phyloP scores from a whole-genome alignment of 495 filamentous ascomycete genomes.

The Sordaria brevicollis region DNA sequence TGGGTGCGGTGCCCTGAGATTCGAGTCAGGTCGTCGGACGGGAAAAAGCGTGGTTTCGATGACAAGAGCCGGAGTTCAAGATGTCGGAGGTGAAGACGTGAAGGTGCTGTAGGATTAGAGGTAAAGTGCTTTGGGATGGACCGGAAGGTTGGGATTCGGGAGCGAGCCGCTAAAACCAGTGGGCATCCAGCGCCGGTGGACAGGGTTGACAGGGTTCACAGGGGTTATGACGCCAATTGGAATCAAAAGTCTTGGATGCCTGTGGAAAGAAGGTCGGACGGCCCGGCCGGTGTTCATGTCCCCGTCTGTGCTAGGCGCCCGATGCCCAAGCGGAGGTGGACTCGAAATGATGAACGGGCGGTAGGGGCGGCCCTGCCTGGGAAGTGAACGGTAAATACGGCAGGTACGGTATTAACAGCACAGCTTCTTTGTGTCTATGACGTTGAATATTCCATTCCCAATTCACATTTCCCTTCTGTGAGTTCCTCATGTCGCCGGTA shows the following conservation, averaged over 20 bases:
- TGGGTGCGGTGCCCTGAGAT: too few species aligned
- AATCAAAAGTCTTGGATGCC: not conserved
- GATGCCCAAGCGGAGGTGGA: not conserved
- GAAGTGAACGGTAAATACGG: not conserved
- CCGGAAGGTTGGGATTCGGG: not conserved
- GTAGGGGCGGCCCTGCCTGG: not conserved
- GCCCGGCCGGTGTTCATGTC: not conserved
- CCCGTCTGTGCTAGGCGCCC: not conserved
- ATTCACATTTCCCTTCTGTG: too few species aligned
- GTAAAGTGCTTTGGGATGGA: not conserved
- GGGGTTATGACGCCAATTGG: not conserved
- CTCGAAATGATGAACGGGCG: not conserved
- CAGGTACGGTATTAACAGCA: not conserved
- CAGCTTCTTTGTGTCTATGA: not conserved
- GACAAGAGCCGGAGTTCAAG: not conserved
- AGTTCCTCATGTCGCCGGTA: too few species aligned
- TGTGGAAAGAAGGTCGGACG: not conserved
- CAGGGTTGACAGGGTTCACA: not conserved
- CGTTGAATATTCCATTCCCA: not conserved
- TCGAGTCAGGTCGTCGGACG: not conserved
- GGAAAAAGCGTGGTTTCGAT: not conserved
- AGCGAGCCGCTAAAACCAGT: not conserved
- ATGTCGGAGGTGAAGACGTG: not conserved
- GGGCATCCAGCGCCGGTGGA: not conserved
- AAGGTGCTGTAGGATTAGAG: not conserved